Base-by-base conservation (phyloP, 2,329 filamentous ascomycete genomes). In the Ophiocordyceps camponoti-rufipedis region DNA sequence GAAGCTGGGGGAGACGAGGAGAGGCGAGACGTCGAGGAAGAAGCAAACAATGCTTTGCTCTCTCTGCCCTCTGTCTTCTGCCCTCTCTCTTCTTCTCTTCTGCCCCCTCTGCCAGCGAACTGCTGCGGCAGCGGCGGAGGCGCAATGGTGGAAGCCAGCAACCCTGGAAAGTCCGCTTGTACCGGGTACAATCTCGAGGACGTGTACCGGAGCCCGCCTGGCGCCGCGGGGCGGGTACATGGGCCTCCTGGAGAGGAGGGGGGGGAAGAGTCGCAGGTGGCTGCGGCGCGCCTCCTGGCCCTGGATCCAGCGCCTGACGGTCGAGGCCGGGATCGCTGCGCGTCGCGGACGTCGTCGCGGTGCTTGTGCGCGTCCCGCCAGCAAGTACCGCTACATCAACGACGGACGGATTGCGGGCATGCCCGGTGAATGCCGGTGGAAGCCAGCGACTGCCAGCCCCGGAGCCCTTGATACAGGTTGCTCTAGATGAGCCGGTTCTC, bases 201-300 rank as follows among this genome's bases (percentile, higher is more conserved):
- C n/a, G 7, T 13, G 42, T 44, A 44, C 12, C 42, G 6, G 3
- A 12, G 23, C n/a, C 42, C 5, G 42, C 42, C 28, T 18, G 12
- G 14, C 29, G n/a, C 42, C 1, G 28, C n/a, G 42, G 14, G 16
- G 28, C 10, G 28, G 42, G 16, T 28, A 43, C 42, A 16, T 33
- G 14, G 35, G 23, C 23, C 23, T 23, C 23, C 23, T 23, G 23
- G 23, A 23, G 23, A 23, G 23, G 23, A 5, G 35, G 35, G 35
- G 35, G 29, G 35, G 14, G 14, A n/a, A 6, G 35, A 16, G 35
- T 16, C 14, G 35, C 35, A 38, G 35, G 35, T 38, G 31, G 29
- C 42, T 43, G 42, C 42, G 33, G 42, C 42, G 31, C 42, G 28
- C 31, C 42, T 43, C 42, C 42, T 43, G 42, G 42, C 42, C 33